phyloP scores from a whole-genome alignment of 164 flowering plant genomes.

The Sextonia rubra region DNA sequence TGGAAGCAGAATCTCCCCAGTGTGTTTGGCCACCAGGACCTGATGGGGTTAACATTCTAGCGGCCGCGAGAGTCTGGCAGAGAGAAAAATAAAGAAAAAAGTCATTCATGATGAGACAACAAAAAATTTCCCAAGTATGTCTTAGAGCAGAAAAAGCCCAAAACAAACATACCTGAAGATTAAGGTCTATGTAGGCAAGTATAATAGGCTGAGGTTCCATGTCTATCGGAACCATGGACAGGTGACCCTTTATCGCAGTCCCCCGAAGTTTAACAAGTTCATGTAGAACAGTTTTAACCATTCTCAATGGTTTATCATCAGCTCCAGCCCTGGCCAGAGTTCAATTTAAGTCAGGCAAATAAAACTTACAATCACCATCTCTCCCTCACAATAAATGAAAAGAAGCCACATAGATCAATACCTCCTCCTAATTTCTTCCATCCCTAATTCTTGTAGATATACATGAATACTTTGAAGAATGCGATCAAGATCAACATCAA shows the following conservation, averaged over 20 bases:
- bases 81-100: not conserved
- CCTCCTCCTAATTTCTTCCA: slow-evolving; percentile 99
- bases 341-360: not conserved
- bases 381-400: not conserved
- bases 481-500: slow-evolving; percentile 94
- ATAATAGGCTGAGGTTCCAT: slow-evolving; percentile 97
- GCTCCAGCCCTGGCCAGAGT: slow-evolving; percentile 77
- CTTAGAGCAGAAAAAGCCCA: not conserved
- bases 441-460: slow-evolving; percentile 90
- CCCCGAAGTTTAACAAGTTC: slow-evolving; percentile 99
- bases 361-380: not conserved
- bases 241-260: slow-evolving; percentile 94
- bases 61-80: slow-evolving; percentile 94
- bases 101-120: not conserved
- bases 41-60: slow-evolving; percentile 92
- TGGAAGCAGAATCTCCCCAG: slow-evolving; percentile 87
- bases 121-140: not conserved
- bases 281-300: slow-evolving; percentile 98
- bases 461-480: slow-evolving; percentile 94
- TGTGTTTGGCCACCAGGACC: slow-evolving; percentile 90
- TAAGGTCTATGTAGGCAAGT: slow-evolving; percentile 96
- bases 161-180: slow-evolving; percentile 71
- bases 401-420: slow-evolving; percentile 15
- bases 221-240: slow-evolving; percentile 98
- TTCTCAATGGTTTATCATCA: slow-evolving; percentile 97